Base-by-base conservation (phyloP, 805 yeast species). In the Cyberlindnera bimundalis region DNA sequence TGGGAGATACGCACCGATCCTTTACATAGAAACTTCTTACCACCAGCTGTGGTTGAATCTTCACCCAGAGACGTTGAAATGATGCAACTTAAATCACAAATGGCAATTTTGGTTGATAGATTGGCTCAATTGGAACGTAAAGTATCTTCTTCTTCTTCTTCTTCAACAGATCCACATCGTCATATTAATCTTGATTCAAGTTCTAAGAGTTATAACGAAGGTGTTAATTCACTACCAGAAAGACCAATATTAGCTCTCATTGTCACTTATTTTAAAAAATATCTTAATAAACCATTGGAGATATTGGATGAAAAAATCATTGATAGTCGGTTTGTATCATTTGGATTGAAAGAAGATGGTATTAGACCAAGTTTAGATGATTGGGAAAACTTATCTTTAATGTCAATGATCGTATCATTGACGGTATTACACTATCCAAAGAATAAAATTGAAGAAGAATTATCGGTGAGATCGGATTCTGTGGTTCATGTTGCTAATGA, bases 301-400 rank as follows among this genome's bases (percentile, higher is more conserved):
- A 43, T 51, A 12, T 23, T 49, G 16, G 55, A 50, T 15, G 42
- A 35, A 5, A 46, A 38, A 28, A 12, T 23, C 13, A 13, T 48
- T 19, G 43, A 43, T 17, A 12, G 21, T 3, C 16, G 42, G n/a
- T 23, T 47, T 13, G 43, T 20, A 6, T 23, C 29, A 9, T 31
- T 44, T 17, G 21, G 18, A n/a, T 11, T 14, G 21, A 37, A 25
- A 17, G 32, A 29, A n/a, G 32, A 18, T 13, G 13, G 15, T 10
- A 24, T 21, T 10, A 10, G 14, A 8, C 19, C 35, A 5, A 21
- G 13, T 8, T n/a, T 23, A 3, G 29, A 40, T 2, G 51, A 53
- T 30, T 50, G 54, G 51, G 53, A 53, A 23, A 34, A 21, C 9
- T 21, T 53, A 11, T 41, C 55, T 1, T 26, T 53, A 6, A n/a